Evolutionary conservation across 2,329 filamentous ascomycete species (phyloP).

Genomic region (Fusarium sp.): DNA sequence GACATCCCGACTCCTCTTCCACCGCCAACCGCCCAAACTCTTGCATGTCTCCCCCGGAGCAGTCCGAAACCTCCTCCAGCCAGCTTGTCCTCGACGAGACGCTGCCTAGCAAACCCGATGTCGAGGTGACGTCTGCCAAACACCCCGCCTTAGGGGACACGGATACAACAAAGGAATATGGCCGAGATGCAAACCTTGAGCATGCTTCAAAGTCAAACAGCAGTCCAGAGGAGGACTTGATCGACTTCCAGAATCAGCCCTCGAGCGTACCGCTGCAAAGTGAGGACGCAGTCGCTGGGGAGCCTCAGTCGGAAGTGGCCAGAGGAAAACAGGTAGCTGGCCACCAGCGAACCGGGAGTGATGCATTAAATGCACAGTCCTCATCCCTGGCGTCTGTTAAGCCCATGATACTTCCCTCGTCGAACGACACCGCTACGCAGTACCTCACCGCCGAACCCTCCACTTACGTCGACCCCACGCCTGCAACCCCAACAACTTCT

Average conservation of each 20-base stretch:
- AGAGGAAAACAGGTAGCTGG: slow-evolving; percentile 44
- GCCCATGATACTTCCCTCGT: slow-evolving; percentile 55
- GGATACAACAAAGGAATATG: slow-evolving; percentile 2
- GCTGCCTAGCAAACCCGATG: slow-evolving; percentile 44
- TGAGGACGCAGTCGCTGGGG: slow-evolving; percentile 4
- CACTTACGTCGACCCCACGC: slow-evolving; percentile 68
- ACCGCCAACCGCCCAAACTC: slow-evolving; percentile 18
- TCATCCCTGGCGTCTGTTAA: slow-evolving; percentile 63
- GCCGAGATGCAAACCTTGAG: slow-evolving; percentile 4
- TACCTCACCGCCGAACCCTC: slow-evolving; percentile 61
- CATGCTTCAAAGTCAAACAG: not conserved
- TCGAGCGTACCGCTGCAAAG: slow-evolving; percentile 8
- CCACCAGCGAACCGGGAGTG: slow-evolving; percentile 19
- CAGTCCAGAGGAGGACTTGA: slow-evolving; percentile 29
- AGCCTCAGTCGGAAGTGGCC: slow-evolving; percentile 21
- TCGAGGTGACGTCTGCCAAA: slow-evolving; percentile 41
- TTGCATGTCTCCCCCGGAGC: slow-evolving; percentile 54
- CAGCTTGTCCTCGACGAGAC: slow-evolving; percentile 45
- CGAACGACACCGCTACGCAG: slow-evolving; percentile 51
- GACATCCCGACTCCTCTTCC: slow-evolving; percentile 1
- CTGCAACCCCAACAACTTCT: slow-evolving; percentile 66
- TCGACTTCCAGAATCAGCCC: slow-evolving; percentile 36
- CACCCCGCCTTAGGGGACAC: slow-evolving; percentile 29
- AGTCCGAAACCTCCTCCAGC: slow-evolving; percentile 42
- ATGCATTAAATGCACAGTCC: slow-evolving; percentile 50